phyloP scores from a whole-genome alignment of 306 rosid genomes.

The Parietaria judaica region DNA sequence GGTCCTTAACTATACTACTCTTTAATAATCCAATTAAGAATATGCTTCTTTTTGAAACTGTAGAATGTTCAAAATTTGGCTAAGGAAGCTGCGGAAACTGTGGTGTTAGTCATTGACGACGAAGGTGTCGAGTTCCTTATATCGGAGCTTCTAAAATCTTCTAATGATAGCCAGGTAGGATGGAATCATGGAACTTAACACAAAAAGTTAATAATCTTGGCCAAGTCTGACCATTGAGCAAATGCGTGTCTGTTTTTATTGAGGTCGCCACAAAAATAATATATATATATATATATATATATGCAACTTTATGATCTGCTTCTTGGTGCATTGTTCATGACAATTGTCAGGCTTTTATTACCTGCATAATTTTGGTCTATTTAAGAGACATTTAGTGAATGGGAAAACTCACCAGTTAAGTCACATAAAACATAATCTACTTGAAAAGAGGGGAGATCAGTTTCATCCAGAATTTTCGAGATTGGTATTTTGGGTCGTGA shows the following conservation, averaged over 20 bases:
- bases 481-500: no score
- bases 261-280: neutral
- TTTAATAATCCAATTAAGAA: neutral
- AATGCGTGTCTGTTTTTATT: neutral
- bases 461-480: no score
- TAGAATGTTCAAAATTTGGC: conserved; percentile 83
- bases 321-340: neutral
- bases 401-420: no score
- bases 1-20: neutral
- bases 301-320: neutral
- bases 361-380: no score
- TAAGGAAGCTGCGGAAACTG: conserved; percentile 87
- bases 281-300: no score
- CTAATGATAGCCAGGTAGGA: conserved; percentile 71
- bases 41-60: conserved; percentile 22
- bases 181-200: neutral
- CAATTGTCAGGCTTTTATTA: no score
- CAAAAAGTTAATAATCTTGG: no score
- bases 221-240: neutral
- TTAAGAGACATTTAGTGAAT: no score
- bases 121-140: conserved; percentile 83
- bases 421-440: no score
- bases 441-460: no score
- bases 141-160: conserved; percentile 76
- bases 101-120: conserved; percentile 74